These are phyloP conservation scores for Septoria petroselini DNA, from an alignment of 2,329 filamentous ascomycete species.

Conservation along the genomic window DNA sequence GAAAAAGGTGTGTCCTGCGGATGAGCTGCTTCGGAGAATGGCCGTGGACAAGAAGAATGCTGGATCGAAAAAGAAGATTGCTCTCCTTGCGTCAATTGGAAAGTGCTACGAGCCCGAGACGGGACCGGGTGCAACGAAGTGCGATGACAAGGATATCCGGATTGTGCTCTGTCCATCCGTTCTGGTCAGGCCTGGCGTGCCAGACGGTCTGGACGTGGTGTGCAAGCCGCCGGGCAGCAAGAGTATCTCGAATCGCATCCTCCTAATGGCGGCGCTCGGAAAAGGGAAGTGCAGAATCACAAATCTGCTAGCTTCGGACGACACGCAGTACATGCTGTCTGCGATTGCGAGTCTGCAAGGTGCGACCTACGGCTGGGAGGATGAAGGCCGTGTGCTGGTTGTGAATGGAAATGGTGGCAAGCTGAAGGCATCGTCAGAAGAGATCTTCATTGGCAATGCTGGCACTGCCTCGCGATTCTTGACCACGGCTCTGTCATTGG, in stretches of 20 bases:
- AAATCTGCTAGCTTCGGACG: slow-evolving; percentile 92
- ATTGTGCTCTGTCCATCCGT: slow-evolving; percentile 78
- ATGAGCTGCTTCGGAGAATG: slow-evolving; percentile 87
- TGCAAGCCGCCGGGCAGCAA: slow-evolving; percentile 94
- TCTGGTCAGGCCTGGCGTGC: slow-evolving; percentile 68
- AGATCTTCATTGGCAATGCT: slow-evolving; percentile 92
- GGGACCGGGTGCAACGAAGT: slow-evolving; percentile 63
- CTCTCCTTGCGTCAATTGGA: slow-evolving; percentile 85
- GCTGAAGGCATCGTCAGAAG: slow-evolving; percentile 69
- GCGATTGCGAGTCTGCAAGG: slow-evolving; percentile 82
- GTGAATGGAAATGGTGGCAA: slow-evolving; percentile 88
- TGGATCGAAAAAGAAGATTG: slow-evolving; percentile 91
- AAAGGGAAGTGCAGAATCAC: slow-evolving; percentile 81
- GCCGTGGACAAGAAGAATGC: slow-evolving; percentile 99
- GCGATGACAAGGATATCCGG: slow-evolving; percentile 80
- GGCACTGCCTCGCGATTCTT: slow-evolving; percentile 94
- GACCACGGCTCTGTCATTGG: slow-evolving; percentile 85
- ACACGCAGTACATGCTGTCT: slow-evolving; percentile 94
- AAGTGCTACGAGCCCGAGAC: slow-evolving; percentile 74
- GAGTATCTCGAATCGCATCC: slow-evolving; percentile 92
- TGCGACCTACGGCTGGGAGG: slow-evolving; percentile 88
- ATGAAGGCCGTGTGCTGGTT: slow-evolving; percentile 85
- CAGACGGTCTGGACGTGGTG: slow-evolving; percentile 62
- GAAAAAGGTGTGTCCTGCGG: slow-evolving; percentile 81
- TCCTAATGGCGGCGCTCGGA: slow-evolving; percentile 89